A percentile compares a stretch with the other conserved stretches of the same genome.
Evolutionary conservation across 2,329 filamentous ascomycete species (phyloP).

Genomic region (Hypoxylon sp.): DNA sequence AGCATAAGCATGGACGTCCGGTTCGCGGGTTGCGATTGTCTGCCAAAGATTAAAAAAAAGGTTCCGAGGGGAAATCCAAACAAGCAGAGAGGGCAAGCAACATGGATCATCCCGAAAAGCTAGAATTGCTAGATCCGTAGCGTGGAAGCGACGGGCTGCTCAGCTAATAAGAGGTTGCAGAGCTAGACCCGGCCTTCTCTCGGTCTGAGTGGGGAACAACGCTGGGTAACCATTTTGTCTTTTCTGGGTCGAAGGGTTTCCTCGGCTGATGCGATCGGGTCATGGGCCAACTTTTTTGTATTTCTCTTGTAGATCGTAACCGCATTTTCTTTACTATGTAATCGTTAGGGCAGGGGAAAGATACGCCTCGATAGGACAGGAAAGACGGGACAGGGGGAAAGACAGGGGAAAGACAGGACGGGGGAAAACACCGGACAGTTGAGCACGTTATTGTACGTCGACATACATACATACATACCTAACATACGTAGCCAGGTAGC

Average conservation of each 20-base stretch:
- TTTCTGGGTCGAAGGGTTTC: constrained; percentile 9
- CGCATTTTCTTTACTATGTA: not conserved
- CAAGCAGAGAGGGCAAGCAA: not conserved
- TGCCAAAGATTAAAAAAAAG: too few species aligned
- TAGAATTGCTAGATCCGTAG: not conserved
- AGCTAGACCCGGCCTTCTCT: constrained; percentile 22
- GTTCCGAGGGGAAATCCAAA: too few species aligned
- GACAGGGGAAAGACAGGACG: too few species aligned
- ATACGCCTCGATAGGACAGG: too few species aligned
- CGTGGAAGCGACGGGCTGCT: constrained; percentile 15
- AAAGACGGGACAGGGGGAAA: too few species aligned
- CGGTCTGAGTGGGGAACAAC: constrained; percentile 25
- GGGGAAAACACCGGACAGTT: too few species aligned
- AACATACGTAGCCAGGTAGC: not conserved
- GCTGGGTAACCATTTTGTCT: too few species aligned
- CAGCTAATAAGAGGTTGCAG: not conserved
- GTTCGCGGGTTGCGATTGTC: not conserved
- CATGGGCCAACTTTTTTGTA: not conserved
- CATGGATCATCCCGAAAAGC: not conserved
- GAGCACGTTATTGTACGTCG: too few species aligned
- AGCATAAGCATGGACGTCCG: not conserved
- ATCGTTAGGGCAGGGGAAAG: not conserved
- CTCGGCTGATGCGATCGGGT: constrained; percentile 18
- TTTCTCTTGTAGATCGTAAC: not conserved
- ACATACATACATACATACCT: too few species aligned